Conservation (phyloP, 1,284 basidiomycete genomes). For the Trichosporon sp. region DNA sequence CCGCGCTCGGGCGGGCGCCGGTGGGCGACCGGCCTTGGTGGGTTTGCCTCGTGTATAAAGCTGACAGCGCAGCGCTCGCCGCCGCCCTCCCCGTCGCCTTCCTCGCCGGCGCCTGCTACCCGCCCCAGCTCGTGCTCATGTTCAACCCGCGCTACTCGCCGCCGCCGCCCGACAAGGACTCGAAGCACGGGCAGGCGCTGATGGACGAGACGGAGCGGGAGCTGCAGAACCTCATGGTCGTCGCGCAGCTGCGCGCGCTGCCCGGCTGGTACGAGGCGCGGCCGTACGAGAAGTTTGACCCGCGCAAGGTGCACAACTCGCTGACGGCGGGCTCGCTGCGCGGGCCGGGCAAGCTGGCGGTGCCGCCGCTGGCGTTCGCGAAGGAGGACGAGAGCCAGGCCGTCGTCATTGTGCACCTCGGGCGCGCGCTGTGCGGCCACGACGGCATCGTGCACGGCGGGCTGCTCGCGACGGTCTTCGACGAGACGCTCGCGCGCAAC, state of each 20-base stretch:
- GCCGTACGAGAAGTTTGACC: conserved; percentile 63
- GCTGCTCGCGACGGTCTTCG: conserved; percentile 79
- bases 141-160: conserved; percentile 69
- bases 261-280: conserved; percentile 49
- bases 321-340: conserved; percentile 77
- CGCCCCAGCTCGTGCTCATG: conserved; percentile 59
- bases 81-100: conserved; percentile 42
- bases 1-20: not conserved
- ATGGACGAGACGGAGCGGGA: conserved; percentile 62
- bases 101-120: conserved; percentile 59
- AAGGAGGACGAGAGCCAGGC: conserved; percentile 69
- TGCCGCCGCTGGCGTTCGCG: conserved; percentile 70
- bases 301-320: conserved; percentile 66
- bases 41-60: not conserved
- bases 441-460: conserved; percentile 94
- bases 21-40: not conserved
- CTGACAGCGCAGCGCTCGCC: conserved; percentile 27
- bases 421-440: conserved; percentile 77
- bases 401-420: conserved; percentile 68
- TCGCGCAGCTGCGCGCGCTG: conserved; percentile 53
- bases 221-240: conserved; percentile 63
- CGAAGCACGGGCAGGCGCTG: conserved; percentile 61
- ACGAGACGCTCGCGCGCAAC: conserved; percentile 77
- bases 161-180: conserved; percentile 60
- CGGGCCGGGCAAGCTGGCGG: conserved; percentile 76